These are phyloP conservation scores for Penicillium desertorum DNA, from an alignment of 495 filamentous ascomycete species.

Conservation along the genomic window DNA sequence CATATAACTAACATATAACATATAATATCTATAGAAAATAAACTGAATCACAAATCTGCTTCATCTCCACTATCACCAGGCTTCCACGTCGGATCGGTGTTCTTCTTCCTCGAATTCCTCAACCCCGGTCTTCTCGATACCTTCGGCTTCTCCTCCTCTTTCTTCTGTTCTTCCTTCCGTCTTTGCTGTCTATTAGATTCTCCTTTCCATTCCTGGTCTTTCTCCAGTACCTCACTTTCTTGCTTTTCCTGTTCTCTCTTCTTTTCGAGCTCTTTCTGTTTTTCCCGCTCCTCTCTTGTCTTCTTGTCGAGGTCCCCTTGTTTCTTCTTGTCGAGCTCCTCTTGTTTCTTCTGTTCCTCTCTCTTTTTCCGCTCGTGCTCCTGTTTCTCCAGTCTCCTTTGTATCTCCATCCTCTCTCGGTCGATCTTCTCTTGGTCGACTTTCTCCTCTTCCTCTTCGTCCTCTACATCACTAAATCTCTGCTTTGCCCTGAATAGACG, in stretches of 20 bases:
- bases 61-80: background rate
- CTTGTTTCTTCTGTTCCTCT: background rate
- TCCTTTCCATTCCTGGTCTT: background rate
- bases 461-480: background rate
- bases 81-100: conserved; percentile 6
- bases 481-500: too few species aligned
- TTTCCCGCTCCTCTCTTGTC: background rate
- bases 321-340: background rate
- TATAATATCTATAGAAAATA: background rate
- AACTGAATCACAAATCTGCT: background rate
- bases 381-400: background rate
- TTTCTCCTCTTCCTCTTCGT: background rate
- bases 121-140: conserved; percentile 1
- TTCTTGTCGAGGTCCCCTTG: background rate
- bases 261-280: background rate
- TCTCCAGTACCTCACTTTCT: background rate
- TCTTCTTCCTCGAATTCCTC: conserved; percentile 3
- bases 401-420: background rate
- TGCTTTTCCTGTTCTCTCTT: background rate
- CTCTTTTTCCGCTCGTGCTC: background rate
- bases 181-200: background rate
- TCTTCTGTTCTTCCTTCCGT: background rate
- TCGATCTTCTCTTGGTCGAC: background rate
- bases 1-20: too few species aligned
- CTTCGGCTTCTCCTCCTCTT: background rate